Evolutionary conservation across 2,329 filamentous ascomycete species (phyloP).

Genomic region (Talaromyces funiculosus): DNA sequence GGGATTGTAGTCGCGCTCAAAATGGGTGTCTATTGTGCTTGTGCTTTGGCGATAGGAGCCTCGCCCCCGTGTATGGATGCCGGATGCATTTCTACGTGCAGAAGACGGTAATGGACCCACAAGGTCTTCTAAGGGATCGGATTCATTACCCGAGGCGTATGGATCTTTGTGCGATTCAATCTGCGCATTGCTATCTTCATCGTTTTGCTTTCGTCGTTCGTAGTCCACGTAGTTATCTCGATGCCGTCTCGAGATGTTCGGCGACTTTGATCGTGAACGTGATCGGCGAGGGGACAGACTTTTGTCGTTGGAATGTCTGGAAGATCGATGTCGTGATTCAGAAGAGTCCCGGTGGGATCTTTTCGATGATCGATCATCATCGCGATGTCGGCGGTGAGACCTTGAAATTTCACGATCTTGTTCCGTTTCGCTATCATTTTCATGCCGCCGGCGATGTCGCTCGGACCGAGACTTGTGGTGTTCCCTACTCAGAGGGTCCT

Average conservation of each 20-base stretch:
- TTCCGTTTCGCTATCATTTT: constrained; percentile 12
- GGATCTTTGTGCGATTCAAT: background rate
- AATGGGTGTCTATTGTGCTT: constrained; percentile 73
- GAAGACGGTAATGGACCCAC: constrained; percentile 64
- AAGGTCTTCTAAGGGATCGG: constrained; percentile 68
- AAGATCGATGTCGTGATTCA: constrained; percentile 20
- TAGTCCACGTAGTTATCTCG: background rate
- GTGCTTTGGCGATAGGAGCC: constrained; percentile 55
- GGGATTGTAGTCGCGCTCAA: constrained; percentile 61
- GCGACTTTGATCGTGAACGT: constrained; percentile 19
- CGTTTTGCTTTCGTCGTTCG: background rate
- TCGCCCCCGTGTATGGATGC: constrained; percentile 59
- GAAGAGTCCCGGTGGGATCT: constrained; percentile 20
- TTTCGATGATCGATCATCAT: constrained; percentile 6
- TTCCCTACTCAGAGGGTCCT: constrained; percentile 12
- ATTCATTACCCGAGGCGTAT: constrained; percentile 34
- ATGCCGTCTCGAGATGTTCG: constrained; percentile 11
- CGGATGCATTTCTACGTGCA: constrained; percentile 24
- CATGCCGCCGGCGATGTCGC: constrained; percentile 15
- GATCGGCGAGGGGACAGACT: constrained; percentile 17
- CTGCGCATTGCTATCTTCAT: background rate
- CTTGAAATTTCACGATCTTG: background rate
- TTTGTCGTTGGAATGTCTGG: constrained; percentile 11
- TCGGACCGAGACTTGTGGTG: constrained; percentile 21
- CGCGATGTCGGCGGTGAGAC: constrained; percentile 5